Conservation (phyloP, 1,284 basidiomycete genomes). For the Fomitopsis betulina region DNA sequence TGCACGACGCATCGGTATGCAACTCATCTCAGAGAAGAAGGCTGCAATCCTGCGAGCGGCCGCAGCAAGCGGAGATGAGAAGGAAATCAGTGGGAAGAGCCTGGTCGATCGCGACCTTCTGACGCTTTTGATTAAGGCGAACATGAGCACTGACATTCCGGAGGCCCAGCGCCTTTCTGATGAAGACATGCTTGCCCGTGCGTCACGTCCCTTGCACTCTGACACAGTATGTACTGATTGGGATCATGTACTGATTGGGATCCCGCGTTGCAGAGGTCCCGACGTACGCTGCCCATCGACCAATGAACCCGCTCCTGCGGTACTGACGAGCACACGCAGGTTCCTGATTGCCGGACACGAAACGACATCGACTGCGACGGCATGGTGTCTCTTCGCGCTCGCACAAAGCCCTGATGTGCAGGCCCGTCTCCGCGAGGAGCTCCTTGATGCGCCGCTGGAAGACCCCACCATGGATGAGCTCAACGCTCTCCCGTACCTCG, state of each 20-base stretch:
- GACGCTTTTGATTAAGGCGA: conserved; percentile 38
- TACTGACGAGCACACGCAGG: conserved; percentile 3
- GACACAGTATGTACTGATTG: not conserved
- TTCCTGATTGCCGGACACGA: conserved; percentile 75
- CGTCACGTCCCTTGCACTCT: conserved; percentile 19
- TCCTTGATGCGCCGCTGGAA: conserved; percentile 35
- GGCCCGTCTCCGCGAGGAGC: conserved; percentile 64
- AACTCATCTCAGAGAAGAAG: conserved; percentile 39
- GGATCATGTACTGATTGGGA: not conserved
- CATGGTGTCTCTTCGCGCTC: conserved; percentile 67
- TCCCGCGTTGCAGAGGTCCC: conserved; percentile 8
- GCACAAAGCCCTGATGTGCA: conserved; percentile 53
- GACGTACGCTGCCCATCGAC: conserved; percentile 5
- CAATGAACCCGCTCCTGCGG: not conserved
- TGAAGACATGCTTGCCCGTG: conserved; percentile 53
- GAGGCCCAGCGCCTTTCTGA: conserved; percentile 44
- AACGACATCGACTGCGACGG: conserved; percentile 44
- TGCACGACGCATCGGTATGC: conserved; percentile 32
- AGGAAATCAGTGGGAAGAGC: conserved; percentile 17
- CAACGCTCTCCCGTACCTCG: conserved; percentile 55
- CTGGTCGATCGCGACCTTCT: conserved; percentile 23
- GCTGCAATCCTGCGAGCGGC: conserved; percentile 17
- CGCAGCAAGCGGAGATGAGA: conserved; percentile 5
- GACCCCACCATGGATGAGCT: conserved; percentile 54
- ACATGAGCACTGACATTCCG: conserved; percentile 40